Evolutionary conservation across 1,139 yeast species (phyloP), one percentile per base, ranked within the genome.

Genomic region (Starmera stellimalicola): DNA sequence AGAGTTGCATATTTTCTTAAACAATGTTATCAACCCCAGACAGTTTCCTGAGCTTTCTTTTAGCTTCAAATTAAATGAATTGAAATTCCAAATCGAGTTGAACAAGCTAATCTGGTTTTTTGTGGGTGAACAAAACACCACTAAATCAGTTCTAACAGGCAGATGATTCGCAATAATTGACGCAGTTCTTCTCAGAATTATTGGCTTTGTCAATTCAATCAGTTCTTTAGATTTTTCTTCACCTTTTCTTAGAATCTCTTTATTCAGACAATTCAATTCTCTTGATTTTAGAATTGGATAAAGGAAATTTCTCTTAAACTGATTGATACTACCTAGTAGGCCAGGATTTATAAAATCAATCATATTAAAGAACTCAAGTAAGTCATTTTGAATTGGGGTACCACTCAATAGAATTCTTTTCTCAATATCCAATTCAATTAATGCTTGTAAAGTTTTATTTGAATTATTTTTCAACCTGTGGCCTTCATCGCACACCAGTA

Each of bases 401-500:
- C 98, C 98, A 0, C 95, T 76, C 8, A 91, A 59, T 16, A 91
- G 52, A 4, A 91, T 61, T 42, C 78, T 73, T 32, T 64, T 70
- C 11, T 66, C 63, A 5, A 83, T 68, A 27, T 73, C 63, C 18
- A 88, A 57, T 2, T 63, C 57, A 29, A 70, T 70, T 33, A 88
- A 62, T 0, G 76, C 72, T 40, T 73, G 75, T 35, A 85, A 63
- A 0, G 82, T 75, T 52, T 85, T 85, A 40, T 82, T 84, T 11
- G 73, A 55, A 18, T 70, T 65, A 45, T 70, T 81, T 48, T 88
- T 88, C 42, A 88, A 63, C 33, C 94, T 65, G 53, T 88, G 97
- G 3, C 96, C 98, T 53, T 93, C 99, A 54, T 93, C 99, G 55
- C 98, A 91, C 0, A 93, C 72, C 26, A 93, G 59, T 16, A 91